Conservation (phyloP, 208 protist species). For the Phytomonas serpens region DNA sequence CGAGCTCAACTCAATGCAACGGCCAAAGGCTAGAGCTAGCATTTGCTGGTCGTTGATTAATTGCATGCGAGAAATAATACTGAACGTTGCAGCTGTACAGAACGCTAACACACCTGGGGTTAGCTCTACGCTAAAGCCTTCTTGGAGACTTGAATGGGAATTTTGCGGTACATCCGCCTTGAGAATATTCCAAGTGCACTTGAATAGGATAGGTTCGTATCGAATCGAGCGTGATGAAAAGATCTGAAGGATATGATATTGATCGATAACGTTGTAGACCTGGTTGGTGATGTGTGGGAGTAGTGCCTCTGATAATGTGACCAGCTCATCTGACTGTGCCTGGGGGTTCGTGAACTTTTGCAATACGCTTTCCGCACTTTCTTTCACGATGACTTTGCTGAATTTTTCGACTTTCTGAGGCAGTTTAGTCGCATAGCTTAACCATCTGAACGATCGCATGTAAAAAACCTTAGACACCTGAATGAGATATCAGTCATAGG, state of each 20-base stretch:
- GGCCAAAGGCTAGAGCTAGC: constrained; percentile 49
- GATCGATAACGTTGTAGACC: constrained; percentile 6
- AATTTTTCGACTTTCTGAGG: not conserved
- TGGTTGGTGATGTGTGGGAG: not conserved
- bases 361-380: not conserved
- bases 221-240: constrained; percentile 34
- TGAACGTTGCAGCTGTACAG: constrained; percentile 44
- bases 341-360: not conserved
- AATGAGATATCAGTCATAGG: not conserved
- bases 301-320: not conserved
- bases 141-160: not conserved
- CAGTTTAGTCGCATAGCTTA: not conserved
- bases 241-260: constrained; percentile 17
- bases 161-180: constrained; percentile 22
- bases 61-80: constrained; percentile 30
- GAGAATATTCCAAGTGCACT: constrained; percentile 59
- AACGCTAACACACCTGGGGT: constrained; percentile 19
- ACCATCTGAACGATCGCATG: not conserved
- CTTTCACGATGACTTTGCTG: not conserved
- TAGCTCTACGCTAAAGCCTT: not conserved
- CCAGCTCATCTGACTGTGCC: not conserved
- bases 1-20: constrained; percentile 54
- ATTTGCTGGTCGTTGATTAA: constrained; percentile 63
- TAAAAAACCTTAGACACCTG: not conserved
- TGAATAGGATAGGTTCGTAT: constrained; percentile 48